These are phyloP conservation scores for Linnemannia schmuckeri DNA, from an alignment of 192 early-diverging fungal species.

Conservation along the genomic window DNA sequence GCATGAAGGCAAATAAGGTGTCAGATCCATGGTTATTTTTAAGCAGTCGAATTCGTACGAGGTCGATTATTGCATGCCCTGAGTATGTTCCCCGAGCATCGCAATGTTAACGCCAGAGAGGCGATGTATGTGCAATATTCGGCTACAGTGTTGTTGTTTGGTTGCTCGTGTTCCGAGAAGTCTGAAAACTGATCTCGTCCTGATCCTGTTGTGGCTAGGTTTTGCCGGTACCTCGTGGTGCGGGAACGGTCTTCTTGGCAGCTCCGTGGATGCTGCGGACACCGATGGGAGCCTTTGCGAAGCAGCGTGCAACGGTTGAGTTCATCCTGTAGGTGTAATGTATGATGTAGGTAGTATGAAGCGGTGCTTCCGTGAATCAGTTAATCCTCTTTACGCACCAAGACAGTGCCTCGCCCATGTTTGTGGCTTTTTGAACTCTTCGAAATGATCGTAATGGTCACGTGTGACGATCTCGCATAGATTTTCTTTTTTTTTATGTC, in stretches of 20 bases:
- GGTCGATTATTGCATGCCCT: background rate
- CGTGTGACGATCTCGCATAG: background rate
- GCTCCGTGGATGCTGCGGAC: constrained; percentile 37
- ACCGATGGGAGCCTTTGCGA: constrained; percentile 26
- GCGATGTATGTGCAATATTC: background rate
- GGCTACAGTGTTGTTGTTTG: background rate
- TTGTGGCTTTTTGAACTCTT: background rate
- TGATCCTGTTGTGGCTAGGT: background rate
- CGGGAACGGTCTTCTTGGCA: constrained; percentile 40
- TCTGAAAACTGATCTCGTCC: background rate
- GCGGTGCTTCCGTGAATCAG: background rate
- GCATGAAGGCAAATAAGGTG: background rate
- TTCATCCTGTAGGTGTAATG: constrained; percentile 12
- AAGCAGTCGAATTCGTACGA: background rate
- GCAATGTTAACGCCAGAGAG: background rate
- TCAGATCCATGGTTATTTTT: background rate
- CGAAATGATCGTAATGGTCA: background rate
- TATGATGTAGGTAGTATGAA: background rate
- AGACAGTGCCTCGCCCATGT: background rate
- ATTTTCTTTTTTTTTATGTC: background rate
- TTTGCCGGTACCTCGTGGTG: constrained; percentile 34
- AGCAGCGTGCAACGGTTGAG: constrained; percentile 31
- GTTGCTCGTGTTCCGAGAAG: background rate
- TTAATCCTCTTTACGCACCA: background rate
- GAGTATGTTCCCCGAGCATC: background rate